Conservation (phyloP, 108 stramenopile genomes). For the Schizochytrium sp. region DNA sequence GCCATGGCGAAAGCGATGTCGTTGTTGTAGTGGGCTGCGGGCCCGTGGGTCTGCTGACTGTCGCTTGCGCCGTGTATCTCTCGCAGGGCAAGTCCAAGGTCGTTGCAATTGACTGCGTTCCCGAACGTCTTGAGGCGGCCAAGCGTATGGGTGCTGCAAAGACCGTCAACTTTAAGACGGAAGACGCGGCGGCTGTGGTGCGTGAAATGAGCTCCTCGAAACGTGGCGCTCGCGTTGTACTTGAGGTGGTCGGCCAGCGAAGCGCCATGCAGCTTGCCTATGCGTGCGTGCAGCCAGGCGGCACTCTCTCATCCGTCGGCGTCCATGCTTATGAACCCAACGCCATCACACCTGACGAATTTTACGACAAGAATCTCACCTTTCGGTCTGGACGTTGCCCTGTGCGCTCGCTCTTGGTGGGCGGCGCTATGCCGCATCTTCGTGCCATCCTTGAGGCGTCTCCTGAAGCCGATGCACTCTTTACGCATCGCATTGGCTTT, state of each 20-base stretch:
- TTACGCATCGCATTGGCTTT: neutral
- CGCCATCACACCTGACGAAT: neutral
- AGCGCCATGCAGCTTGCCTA: neutral
- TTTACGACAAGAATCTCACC: conserved; percentile 13
- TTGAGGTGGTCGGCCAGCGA: conserved; percentile 14
- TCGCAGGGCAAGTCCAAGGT: neutral
- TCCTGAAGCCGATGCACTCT: neutral
- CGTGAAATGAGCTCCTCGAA: neutral
- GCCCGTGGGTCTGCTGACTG: neutral
- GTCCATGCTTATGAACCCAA: neutral
- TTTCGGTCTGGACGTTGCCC: conserved; percentile 8
- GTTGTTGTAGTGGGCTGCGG: neutral
- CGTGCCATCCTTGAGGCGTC: neutral
- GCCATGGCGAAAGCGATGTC: neutral
- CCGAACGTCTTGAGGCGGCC: neutral
- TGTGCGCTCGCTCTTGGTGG: neutral
- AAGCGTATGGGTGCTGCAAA: neutral
- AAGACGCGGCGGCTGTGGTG: neutral
- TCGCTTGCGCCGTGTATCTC: neutral
- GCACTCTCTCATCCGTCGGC: neutral
- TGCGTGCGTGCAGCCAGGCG: neutral
- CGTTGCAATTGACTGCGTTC: neutral
- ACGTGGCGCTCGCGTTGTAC: neutral
- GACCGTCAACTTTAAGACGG: neutral
- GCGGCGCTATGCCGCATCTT: neutral